These are phyloP conservation scores for Alternaria incomplexa DNA, from an alignment of 2,329 filamentous ascomycete species.

Conservation along the genomic window DNA sequence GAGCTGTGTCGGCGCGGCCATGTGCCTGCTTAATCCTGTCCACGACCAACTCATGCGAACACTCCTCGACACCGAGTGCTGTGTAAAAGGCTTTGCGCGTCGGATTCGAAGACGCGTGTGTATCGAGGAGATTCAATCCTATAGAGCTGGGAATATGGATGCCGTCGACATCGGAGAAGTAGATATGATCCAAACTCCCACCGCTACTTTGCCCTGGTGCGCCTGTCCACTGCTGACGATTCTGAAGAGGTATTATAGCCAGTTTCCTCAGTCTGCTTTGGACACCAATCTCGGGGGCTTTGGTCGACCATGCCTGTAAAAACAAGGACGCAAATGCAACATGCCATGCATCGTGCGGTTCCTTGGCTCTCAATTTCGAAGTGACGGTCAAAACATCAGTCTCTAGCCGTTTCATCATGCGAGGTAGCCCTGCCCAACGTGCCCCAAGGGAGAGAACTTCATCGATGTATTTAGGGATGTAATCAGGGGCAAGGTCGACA, in stretches of 20 bases:
- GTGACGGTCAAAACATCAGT: constrained; percentile 2
- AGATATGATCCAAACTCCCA: constrained; percentile 9
- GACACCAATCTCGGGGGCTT: neutral
- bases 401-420: constrained; percentile 11
- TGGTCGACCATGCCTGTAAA: neutral
- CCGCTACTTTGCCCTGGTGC: constrained; percentile 3
- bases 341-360: constrained; percentile 21
- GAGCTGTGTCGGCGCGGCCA: neutral
- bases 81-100: constrained; percentile 16
- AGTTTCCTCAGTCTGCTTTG: constrained; percentile 7
- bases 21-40: constrained; percentile 5
- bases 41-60: constrained; percentile 13
- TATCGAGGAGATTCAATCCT: constrained; percentile 12
- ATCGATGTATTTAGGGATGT: neutral
- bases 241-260: constrained; percentile 19
- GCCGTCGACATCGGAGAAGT: constrained; percentile 17
- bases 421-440: neutral
- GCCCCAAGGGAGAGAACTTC: constrained; percentile 9
- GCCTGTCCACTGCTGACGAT: constrained; percentile 16
- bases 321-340: constrained; percentile 11
- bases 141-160: constrained; percentile 16
- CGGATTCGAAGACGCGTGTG: constrained; percentile 3
- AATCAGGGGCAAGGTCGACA: constrained; percentile 22
- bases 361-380: constrained; percentile 4
- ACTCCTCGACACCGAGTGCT: constrained; percentile 23